Percentiles rank a stretch among this genome's conserved stretches.
Evolutionary conservation across 2,329 filamentous ascomycete genomes (phyloP).

Genomic region (Epichloe festucae): DNA sequence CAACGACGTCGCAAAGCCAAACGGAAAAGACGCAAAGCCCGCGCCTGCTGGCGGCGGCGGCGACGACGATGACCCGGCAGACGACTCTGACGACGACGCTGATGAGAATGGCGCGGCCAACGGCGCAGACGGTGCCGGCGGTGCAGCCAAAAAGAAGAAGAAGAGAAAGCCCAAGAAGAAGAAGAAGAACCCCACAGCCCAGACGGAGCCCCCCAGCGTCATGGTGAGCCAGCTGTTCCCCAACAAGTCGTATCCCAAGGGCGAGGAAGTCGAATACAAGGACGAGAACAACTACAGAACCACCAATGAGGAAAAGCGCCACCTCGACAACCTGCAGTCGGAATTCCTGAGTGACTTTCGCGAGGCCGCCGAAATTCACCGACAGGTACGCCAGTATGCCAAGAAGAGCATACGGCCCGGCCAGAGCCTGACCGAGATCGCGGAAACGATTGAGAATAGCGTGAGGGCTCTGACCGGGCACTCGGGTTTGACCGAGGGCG

Average conservation of each 20-base stretch:
- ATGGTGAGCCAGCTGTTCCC: slow-evolving; percentile 61
- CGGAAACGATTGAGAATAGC: slow-evolving; percentile 75
- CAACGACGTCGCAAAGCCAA: slow-evolving; percentile 25
- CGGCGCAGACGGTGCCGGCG: slow-evolving; percentile 25
- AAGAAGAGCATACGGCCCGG: slow-evolving; percentile 72
- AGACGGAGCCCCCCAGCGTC: slow-evolving; percentile 63
- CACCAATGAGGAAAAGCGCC: slow-evolving; percentile 71
- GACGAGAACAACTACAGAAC: slow-evolving; percentile 68
- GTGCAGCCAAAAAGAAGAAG: slow-evolving; percentile 33
- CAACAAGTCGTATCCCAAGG: slow-evolving; percentile 57
- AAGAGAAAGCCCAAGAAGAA: slow-evolving; percentile 80
- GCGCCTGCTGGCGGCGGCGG: slow-evolving; percentile 25
- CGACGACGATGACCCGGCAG: slow-evolving; percentile 27
- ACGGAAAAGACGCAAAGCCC: slow-evolving; percentile 27
- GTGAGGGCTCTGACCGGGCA: slow-evolving; percentile 68
- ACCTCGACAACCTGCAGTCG: slow-evolving; percentile 68
- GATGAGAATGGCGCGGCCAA: slow-evolving; percentile 28
- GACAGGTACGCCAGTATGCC: slow-evolving; percentile 74
- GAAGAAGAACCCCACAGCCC: slow-evolving; percentile 62
- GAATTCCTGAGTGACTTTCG: slow-evolving; percentile 73
- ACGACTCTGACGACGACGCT: slow-evolving; percentile 41
- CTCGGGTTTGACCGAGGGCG: slow-evolving; percentile 62
- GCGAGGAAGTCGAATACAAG: slow-evolving; percentile 65
- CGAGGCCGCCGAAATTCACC: slow-evolving; percentile 76
- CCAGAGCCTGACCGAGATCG: slow-evolving; percentile 67